Percentiles rank a stretch among this genome's conserved stretches.
phyloP scores from a whole-genome alignment of 257 asterid genomes.

The Primulina huaijiensis region DNA sequence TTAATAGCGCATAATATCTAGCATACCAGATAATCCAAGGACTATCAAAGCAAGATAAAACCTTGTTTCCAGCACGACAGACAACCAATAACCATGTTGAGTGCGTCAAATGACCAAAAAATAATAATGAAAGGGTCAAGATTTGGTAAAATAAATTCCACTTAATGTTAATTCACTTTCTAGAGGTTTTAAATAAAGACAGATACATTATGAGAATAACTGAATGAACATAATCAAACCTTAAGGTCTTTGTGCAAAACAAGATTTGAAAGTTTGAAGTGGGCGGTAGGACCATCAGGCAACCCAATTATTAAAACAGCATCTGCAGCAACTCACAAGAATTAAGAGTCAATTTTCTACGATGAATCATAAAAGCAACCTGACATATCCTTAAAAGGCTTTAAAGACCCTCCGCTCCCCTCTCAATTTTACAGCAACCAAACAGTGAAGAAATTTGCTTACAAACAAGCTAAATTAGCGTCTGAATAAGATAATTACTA shows the following conservation, averaged over 20 bases:
- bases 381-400: background rate
- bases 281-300: slow-evolving; percentile 96
- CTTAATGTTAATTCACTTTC: background rate
- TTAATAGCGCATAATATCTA: slow-evolving; percentile 2
- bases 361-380: slow-evolving; percentile 1
- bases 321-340: slow-evolving; percentile 47
- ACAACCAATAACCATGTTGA: background rate
- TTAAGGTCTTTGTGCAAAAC: slow-evolving; percentile 80
- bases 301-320: slow-evolving; percentile 70
- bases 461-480: background rate
- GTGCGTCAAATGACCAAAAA: background rate
- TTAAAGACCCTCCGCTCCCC: background rate
- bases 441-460: no score
- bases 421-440: background rate
- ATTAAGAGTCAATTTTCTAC: background rate
- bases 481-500: background rate
- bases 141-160: background rate
- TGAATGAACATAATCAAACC: slow-evolving; percentile 35
- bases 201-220: background rate
- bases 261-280: slow-evolving; percentile 84
- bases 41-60: slow-evolving; percentile 44
- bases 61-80: slow-evolving; percentile 42
- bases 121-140: slow-evolving; percentile 2
- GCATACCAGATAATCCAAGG: slow-evolving; percentile 67
- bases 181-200: background rate